Evolutionary conservation across 257 asterid species (phyloP).

Genomic region (Penstemon eatonii): DNA sequence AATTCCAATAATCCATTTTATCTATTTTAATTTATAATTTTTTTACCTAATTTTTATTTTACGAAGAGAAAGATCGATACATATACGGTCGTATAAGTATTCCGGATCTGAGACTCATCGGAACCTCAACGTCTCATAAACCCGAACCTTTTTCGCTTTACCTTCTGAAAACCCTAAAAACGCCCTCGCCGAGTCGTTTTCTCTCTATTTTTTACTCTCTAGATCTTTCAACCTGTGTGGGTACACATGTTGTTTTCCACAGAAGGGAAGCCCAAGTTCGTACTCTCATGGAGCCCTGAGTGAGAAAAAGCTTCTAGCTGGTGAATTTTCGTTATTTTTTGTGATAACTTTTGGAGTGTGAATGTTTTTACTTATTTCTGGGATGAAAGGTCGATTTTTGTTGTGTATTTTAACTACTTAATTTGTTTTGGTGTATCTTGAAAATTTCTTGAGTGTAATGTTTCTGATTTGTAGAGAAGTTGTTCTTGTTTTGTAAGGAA

Average conservation of each 20-base stretch:
- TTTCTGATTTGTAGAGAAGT: too few species aligned
- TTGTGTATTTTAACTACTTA: background rate
- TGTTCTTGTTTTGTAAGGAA: constrained; percentile 1
- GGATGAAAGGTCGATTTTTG: background rate
- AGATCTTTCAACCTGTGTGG: constrained; percentile 32
- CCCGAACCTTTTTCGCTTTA: constrained; percentile 39
- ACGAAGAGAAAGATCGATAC: constrained; percentile 29
- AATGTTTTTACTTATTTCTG: background rate
- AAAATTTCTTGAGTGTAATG: constrained; percentile 6
- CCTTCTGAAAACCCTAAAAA: constrained; percentile 43
- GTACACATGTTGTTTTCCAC: constrained; percentile 3
- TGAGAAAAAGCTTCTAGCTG: constrained; percentile 21
- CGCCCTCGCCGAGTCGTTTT: constrained; percentile 33
- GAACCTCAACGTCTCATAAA: constrained; percentile 61
- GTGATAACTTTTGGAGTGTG: background rate
- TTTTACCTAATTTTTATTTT: constrained; percentile 31
- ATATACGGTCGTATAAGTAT: constrained; percentile 36
- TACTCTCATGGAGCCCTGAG: background rate
- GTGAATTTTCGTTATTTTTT: constrained; percentile 27
- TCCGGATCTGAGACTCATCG: constrained; percentile 79
- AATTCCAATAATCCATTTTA: background rate
- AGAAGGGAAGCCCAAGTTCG: constrained; percentile 18
- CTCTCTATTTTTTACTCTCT: background rate
- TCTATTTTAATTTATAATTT: constrained; percentile 18
- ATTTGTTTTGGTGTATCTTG: constrained; percentile 2